Evolutionary conservation across 2,329 filamentous ascomycete genomes (phyloP), one percentile per base, ranked within the genome.

Genomic region (Diplocarpon rosae): DNA sequence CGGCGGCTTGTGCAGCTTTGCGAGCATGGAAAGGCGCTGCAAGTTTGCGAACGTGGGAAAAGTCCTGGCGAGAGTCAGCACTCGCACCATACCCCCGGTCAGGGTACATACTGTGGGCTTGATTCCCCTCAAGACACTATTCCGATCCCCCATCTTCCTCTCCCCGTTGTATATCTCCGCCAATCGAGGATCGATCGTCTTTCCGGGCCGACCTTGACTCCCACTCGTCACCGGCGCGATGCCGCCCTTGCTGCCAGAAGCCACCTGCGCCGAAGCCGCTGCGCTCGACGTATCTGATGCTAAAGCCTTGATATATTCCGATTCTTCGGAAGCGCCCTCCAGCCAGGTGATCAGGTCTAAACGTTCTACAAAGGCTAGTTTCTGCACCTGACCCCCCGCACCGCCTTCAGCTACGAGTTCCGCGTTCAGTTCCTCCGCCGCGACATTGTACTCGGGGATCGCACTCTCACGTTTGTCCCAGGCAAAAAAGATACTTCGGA

Each of bases 401-500:
- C 75, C 78, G 1, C 65, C 66, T 0, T 69, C 70, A 10, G 56
- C 55, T 32, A 62, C 57, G 20, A 95, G 71, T 59, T 87, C 80
- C 40, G 85, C 80, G 62, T 94, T 94, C 45, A 96, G 72, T 54
- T 80, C 73, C 57, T 84, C 80, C 12, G 86, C 85, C 0, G 83
- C 82, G 20, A 83, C 78, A 65, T 95, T 92, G 72, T 96, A 96
- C 57, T 94, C 87, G 10, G 85, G 84, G 54, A 94, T 88, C 43
- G 83, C 79, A 44, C 83, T 79, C 68, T 96, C 90, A 64, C 88
- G 87, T 67, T 95, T 93, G 59, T 85, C 73, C 87, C 88, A 98
- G 45, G 88, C 88, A 62, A 96, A 95, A 70, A 90, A 95, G 66
- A 95, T 90, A 63, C 84, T 92, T 61, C 92, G 87, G 55, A 98